These are phyloP conservation scores for Phytopythium montanum DNA, from an alignment of 352 stramenopile genomes.

Conservation along the genomic window DNA sequence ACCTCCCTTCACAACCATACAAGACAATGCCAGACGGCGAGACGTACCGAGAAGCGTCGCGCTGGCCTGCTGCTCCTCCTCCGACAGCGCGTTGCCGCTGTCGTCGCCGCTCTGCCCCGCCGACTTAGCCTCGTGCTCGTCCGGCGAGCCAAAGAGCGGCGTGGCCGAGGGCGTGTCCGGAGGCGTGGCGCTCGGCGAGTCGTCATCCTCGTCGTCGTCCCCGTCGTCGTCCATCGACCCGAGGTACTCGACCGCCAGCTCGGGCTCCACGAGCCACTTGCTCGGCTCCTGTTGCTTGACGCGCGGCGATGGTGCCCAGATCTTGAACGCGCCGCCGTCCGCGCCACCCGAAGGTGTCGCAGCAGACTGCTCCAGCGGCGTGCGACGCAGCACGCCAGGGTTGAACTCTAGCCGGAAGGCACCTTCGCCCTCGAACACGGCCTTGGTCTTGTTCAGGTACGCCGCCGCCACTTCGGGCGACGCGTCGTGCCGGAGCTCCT, in stretches of 20 bases:
- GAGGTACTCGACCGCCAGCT: constrained; percentile 76
- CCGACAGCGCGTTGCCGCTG: constrained; percentile 36
- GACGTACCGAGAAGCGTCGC: constrained; percentile 13
- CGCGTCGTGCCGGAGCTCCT: constrained; percentile 18
- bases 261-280: constrained; percentile 82
- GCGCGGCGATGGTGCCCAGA: constrained; percentile 80
- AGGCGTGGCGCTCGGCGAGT: constrained; percentile 60
- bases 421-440: constrained; percentile 78
- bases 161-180: constrained; percentile 66
- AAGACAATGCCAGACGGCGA: not conserved
- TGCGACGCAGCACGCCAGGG: constrained; percentile 73
- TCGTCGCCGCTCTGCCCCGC: constrained; percentile 36
- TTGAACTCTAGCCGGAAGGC: constrained; percentile 85
- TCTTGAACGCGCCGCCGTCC: constrained; percentile 38
- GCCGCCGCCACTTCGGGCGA: constrained; percentile 30
- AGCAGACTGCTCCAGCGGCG: constrained; percentile 51
- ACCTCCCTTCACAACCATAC: constrained; percentile 53
- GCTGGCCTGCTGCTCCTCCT: constrained; percentile 28
- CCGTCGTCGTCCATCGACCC: constrained; percentile 79
- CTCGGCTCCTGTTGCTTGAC: constrained; percentile 64
- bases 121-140: constrained; percentile 31
- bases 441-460: constrained; percentile 78
- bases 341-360: constrained; percentile 29
- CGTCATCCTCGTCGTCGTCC: constrained; percentile 70
- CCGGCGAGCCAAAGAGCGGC: constrained; percentile 63